Percentiles rank a stretch among this genome's conserved stretches.
phyloP scores from a whole-genome alignment of 2,329 filamentous ascomycete species.

The Scedosporium apiospermum region DNA sequence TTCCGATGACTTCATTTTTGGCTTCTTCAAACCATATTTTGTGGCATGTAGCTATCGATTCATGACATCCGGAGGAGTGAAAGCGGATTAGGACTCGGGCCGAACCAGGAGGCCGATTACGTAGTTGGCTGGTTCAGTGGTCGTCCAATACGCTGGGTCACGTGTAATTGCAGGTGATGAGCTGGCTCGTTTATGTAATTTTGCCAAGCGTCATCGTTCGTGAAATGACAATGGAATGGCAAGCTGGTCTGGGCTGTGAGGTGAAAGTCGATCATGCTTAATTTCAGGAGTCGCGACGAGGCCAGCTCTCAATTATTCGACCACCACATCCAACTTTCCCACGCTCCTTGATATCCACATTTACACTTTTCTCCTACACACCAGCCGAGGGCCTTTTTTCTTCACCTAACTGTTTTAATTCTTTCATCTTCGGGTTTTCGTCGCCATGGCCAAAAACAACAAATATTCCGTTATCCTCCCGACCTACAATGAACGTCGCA shows the following conservation, averaged over 20 bases:
- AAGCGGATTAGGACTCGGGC: background rate
- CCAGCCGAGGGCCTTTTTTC: background rate
- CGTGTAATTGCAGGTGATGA: background rate
- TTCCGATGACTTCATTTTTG: too few species aligned
- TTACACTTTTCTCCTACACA: background rate
- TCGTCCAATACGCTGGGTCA: background rate
- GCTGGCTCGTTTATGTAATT: background rate
- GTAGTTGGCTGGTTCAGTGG: background rate
- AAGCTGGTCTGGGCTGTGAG: background rate
- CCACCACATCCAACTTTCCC: slow-evolving; percentile 13
- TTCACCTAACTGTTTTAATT: background rate
- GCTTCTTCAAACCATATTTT: too few species aligned
- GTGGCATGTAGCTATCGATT: too few species aligned
- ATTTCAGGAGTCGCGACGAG: slow-evolving; percentile 7
- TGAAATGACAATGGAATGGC: background rate
- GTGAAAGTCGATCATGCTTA: background rate
- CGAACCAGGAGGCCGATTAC: background rate
- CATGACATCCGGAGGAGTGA: too few species aligned
- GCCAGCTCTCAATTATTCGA: background rate
- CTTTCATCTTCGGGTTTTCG: background rate
- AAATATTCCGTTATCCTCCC: slow-evolving; percentile 97
- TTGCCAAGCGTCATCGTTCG: background rate
- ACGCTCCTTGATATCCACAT: slow-evolving; percentile 16
- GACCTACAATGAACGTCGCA: slow-evolving; percentile 96
- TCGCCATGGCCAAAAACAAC: slow-evolving; percentile 55